Evolutionary conservation across 139 green algal species (phyloP).

Genomic region (Picochlorum sp.): DNA sequence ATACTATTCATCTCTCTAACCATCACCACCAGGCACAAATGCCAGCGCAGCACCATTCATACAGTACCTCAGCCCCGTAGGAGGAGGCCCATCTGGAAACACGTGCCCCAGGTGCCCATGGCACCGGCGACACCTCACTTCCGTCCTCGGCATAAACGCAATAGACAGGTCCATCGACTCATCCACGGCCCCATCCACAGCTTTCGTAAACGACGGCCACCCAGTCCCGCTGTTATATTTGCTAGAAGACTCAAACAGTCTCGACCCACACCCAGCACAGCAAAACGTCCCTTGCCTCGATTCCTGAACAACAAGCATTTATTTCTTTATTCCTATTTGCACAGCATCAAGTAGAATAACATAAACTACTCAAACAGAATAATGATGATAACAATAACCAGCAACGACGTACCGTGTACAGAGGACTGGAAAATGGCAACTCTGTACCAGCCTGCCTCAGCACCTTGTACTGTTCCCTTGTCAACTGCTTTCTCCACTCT

Average conservation of each 20-base stretch:
- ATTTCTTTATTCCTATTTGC: neutral
- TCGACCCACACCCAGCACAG: slow-evolving; percentile 38
- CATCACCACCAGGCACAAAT: too few species aligned
- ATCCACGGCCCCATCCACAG: slow-evolving; percentile 25
- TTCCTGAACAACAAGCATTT: slow-evolving; percentile 20
- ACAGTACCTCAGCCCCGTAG: slow-evolving; percentile 80
- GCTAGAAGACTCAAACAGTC: slow-evolving; percentile 33
- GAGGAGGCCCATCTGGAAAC: slow-evolving; percentile 75
- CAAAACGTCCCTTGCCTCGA: slow-evolving; percentile 35
- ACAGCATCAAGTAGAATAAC: slow-evolving; percentile 1
- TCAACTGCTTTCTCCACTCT: slow-evolving; percentile 38
- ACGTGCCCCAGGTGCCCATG: slow-evolving; percentile 35
- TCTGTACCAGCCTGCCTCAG: slow-evolving; percentile 55
- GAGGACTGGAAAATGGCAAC: slow-evolving; percentile 24
- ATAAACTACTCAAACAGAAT: neutral
- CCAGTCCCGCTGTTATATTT: slow-evolving; percentile 63
- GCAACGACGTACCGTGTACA: too few species aligned
- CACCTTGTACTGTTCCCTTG: slow-evolving; percentile 40
- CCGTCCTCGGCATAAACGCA: slow-evolving; percentile 38
- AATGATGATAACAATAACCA: slow-evolving; percentile 3
- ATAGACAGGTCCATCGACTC: slow-evolving; percentile 39
- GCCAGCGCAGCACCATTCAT: slow-evolving; percentile 71
- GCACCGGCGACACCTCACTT: slow-evolving; percentile 14
- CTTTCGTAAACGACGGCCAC: slow-evolving; percentile 38
- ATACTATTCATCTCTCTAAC: too few species aligned